Base-by-base conservation (phyloP, 148 eudicot genomes). In the Linanthus parryae region DNA sequence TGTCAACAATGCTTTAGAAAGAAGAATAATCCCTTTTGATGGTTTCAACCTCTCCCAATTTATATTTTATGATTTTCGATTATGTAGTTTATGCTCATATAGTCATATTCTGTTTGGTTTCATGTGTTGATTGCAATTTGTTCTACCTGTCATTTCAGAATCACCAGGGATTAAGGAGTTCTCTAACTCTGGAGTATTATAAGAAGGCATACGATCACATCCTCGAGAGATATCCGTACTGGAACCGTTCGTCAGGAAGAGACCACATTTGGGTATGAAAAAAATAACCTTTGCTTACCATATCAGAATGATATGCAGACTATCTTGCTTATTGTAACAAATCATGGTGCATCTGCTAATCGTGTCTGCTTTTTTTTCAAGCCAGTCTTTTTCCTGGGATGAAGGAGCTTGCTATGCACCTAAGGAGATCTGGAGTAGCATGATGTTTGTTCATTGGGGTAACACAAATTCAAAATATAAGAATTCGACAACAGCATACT, bases 361-460 rank as follows among this genome's bases (percentile, higher is more conserved):
- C n/a, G n/a, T n/a, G n/a, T n/a, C n/a, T n/a, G n/a, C n/a, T n/a
- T n/a, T n/a, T n/a, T n/a, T 68, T 67, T 78, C 61, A 68, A 73
- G 74, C 70, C 90, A 92, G 98, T 87, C 63, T 63, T 92, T 87
- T 75, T 75, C 94, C 30, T 92, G 98, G 98, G 98, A 92, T 64
- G 98, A 92, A 81, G 94, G 98, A 77, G 96, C 98, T 69, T 92
- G 98, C 81, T 92, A 84, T 82, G 94, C 98, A 49, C 98, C 98
- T 2, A 92, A 81, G 74, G 98, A 92, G 79, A 87, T 92, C 57
- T 92, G 98, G 98, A 92, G 69, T 71, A 84, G 98, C 64, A 92
- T 84, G 87, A 92, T 92, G 98, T 75, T 92, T 69, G 98, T 92
- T 47, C 98, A 92, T 46, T 87, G 98, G 98, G 98, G 98, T 35